Conservation (phyloP, 371 early-diverging fungal species). For the Chytridium lagenaria region DNA sequence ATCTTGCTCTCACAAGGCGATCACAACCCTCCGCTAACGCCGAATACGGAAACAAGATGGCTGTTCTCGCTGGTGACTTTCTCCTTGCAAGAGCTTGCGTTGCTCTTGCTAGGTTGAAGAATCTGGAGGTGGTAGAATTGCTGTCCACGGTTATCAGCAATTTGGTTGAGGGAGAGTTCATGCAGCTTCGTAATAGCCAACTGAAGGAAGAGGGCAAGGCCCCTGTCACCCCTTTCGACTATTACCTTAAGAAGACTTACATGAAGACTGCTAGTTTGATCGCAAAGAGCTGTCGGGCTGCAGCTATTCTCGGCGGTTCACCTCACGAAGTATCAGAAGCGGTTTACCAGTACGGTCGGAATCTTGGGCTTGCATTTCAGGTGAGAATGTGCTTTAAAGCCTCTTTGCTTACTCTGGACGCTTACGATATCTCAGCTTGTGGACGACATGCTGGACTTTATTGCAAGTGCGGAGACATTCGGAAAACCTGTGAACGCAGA, state of each 20-base stretch:
- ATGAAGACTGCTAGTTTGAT: slow-evolving; percentile 95
- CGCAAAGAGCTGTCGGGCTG: slow-evolving; percentile 89
- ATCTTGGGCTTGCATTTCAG: slow-evolving; percentile 94
- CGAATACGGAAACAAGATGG: slow-evolving; percentile 95
- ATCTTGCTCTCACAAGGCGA: slow-evolving; percentile 70
- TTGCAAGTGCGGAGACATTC: slow-evolving; percentile 74
- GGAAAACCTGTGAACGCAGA: slow-evolving; percentile 93
- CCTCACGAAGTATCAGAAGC: slow-evolving; percentile 72
- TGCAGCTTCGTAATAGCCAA: slow-evolving; percentile 81
- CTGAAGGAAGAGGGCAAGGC: not conserved
- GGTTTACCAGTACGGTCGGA: slow-evolving; percentile 83
- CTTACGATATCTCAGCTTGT: slow-evolving; percentile 73
- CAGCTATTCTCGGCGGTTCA: slow-evolving; percentile 85
- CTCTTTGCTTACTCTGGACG: slow-evolving; percentile 4
- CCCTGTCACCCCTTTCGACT: slow-evolving; percentile 64
- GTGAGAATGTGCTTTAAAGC: slow-evolving; percentile 45
- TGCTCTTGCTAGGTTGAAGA: slow-evolving; percentile 83
- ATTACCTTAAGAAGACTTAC: slow-evolving; percentile 93
- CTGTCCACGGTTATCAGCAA: slow-evolving; percentile 92
- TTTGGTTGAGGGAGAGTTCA: slow-evolving; percentile 95
- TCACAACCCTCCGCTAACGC: slow-evolving; percentile 78
- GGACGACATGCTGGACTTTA: slow-evolving; percentile 94
- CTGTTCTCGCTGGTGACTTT: slow-evolving; percentile 94
- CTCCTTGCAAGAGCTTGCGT: slow-evolving; percentile 90
- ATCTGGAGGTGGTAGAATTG: slow-evolving; percentile 90